Evolutionary conservation across 2,329 filamentous ascomycete genomes (phyloP), one percentile per base, ranked within the genome.

Genomic region (Ophiocordyceps robertsii): DNA sequence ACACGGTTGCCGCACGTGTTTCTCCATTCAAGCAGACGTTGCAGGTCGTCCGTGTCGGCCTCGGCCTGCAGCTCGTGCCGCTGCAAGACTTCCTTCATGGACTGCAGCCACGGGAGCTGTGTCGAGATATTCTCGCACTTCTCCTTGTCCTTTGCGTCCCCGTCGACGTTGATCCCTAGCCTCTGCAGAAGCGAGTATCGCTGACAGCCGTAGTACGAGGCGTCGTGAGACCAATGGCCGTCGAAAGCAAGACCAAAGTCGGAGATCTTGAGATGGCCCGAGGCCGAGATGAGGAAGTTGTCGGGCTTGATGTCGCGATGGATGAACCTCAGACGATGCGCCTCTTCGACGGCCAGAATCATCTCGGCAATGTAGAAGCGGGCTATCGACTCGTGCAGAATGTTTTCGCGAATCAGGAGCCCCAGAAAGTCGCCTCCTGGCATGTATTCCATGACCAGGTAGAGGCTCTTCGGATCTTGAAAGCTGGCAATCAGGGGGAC

Each of bases 371-470:
- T 69, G 58, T 96, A 96, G 68, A 85, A 95, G 47, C 77, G 82
- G 5, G 89, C 80, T 37, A 85, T 77, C 1, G 73, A 67, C 59
- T 96, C 92, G 43, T 78, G 78, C 2, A 98, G 69, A 3, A 85
- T 76, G 47, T 92, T 88, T 55, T 93, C 84, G 14, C 89, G 79
- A 43, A 95, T 83, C 14, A 98, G 66, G 1, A 95, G 63, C 2
- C 85, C 85, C 1, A 98, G 70, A 51, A 98, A 96, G 58, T 98
- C 90, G 0, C 92, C 90, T 0, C 90, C 92, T 2, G 93, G 82
- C 87, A 95, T 95, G 57, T 94, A 98, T 46, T 96, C 89, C 88
- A 96, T 95, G 41, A 95, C 84, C 6, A 98, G 75, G 54, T 96
- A 96, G 6, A 98, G 70, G 52, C 85, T 86, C 36, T 75, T 73